Percentiles rank a stretch among this genome's conserved stretches.
Conservation (phyloP, 768 basidiomycete species). For the Tulasnella sp. region DNA sequence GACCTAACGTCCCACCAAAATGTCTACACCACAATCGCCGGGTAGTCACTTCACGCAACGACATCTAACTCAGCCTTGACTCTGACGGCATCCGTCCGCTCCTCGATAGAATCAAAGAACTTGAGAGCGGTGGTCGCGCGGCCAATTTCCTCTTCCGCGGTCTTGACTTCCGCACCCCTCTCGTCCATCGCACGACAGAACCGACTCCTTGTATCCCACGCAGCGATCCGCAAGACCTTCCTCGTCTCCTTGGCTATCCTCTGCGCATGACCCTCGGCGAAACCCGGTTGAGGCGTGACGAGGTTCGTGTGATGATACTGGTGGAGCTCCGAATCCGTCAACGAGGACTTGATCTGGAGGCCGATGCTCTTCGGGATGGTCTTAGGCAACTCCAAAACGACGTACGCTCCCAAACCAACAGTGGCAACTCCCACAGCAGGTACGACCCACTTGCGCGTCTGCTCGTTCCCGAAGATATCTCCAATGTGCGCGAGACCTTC, state of each 20-base stretch:
- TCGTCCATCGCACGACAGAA: constrained; percentile 78
- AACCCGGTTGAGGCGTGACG: constrained; percentile 43
- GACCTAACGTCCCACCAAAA: background rate
- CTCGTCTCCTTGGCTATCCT: constrained; percentile 78
- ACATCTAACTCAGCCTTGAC: constrained; percentile 12
- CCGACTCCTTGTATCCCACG: constrained; percentile 81
- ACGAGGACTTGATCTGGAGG: constrained; percentile 61
- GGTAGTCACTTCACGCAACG: background rate
- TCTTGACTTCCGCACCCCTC: constrained; percentile 63
- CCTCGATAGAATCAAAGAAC: constrained; percentile 57
- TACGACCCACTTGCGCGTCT: constrained; percentile 74
- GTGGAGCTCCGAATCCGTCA: constrained; percentile 41
- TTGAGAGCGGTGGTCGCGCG: constrained; percentile 60
- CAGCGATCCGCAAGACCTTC: constrained; percentile 83
- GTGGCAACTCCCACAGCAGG: constrained; percentile 74
- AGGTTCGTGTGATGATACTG: constrained; percentile 30
- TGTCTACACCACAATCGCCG: background rate
- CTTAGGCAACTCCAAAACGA: constrained; percentile 78
- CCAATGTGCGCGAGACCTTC: constrained; percentile 68
- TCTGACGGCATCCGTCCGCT: constrained; percentile 33
- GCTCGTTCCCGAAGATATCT: constrained; percentile 68
- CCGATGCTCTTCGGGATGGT: constrained; percentile 88
- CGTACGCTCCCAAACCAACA: constrained; percentile 66
- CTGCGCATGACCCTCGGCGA: constrained; percentile 57
- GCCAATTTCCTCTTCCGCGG: constrained; percentile 66